Base-by-base conservation (phyloP, 805 yeast genomes). In the Yamadazyma ubonensis region DNA sequence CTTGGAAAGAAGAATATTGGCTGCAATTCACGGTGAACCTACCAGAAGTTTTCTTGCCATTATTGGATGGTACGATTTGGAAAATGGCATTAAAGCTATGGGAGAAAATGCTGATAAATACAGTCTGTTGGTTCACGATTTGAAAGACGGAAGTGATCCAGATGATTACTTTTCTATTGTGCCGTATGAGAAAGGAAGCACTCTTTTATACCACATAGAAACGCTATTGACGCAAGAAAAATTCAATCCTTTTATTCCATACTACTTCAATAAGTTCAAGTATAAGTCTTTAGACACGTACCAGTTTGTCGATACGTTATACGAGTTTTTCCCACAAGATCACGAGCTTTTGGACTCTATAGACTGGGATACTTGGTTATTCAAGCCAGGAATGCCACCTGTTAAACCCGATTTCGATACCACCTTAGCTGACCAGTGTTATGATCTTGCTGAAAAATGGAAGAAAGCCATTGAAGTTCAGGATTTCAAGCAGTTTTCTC, bases 151-250 rank as follows among this genome's bases (percentile, higher is more conserved):
- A 33, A 66, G 75, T 30, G 95, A 87, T 57, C 96, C 96, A 5
- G 96, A 89, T 61, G 96, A 88, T 52, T 83, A 95, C 0, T 89
- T 87, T 61, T 80, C 88, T 23, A 71, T 85, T 1, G 95, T 89
- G 33, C 96, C 96, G 2, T 89, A 89, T 61, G 96, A 89, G 59
- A 88, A 88, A 61, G 96, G 96, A 6, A 84, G 82, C 52, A 86
- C 83, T 50, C 72, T 89, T 53, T 69, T 90, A 43, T 86, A 78
- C 65, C 78, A 79, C 51, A 70, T 89, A 36, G 97, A 90, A 63
- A 74, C 71, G 34, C 57, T 70, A 26, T 66, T 89, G 8, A 89
- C 87, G 27, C 57, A 63, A 31, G 70, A 69, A 16, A 73, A 61
- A 12, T 89, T 87, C 58, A 95, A 87, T 59, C 83, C 85, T 36